A percentile compares a stretch with the other conserved stretches of the same genome.
Evolutionary conservation across 2,329 filamentous ascomycete genomes (phyloP).

Genomic region (Fusarium metavorans): DNA sequence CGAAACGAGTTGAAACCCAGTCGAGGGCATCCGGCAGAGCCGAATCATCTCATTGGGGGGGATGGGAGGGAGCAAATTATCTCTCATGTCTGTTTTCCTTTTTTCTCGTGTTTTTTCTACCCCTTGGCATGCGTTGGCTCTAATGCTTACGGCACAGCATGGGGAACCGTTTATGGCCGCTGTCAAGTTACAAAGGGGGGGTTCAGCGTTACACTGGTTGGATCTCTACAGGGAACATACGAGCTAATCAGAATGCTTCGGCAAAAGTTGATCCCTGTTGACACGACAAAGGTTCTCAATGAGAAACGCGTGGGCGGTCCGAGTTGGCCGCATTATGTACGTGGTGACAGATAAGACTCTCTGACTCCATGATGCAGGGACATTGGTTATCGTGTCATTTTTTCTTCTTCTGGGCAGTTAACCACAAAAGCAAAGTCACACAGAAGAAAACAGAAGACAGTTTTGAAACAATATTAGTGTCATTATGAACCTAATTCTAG

Average conservation of each 20-base stretch:
- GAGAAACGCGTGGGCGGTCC: not conserved
- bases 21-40: not conserved
- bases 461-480: not conserved
- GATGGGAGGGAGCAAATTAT: not conserved
- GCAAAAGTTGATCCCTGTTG: not conserved
- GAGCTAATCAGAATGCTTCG: not conserved
- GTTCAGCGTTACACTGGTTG: not conserved
- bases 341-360: not conserved
- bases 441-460: not conserved
- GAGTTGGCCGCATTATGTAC: not conserved
- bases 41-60: not conserved
- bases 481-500: not conserved
- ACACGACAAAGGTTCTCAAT: not conserved
- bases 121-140: not conserved
- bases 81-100: not conserved
- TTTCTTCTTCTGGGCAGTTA: not conserved
- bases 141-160: slow-evolving; percentile 7
- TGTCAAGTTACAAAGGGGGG: not conserved
- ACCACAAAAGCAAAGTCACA: not conserved
- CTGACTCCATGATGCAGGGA: not conserved
- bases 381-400: not conserved
- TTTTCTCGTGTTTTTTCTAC: not conserved
- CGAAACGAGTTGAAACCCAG: not conserved
- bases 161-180: not conserved
- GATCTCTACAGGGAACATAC: not conserved